Conservation (phyloP, 805 yeast species). For the Pichia nanzhaoensis region DNA sequence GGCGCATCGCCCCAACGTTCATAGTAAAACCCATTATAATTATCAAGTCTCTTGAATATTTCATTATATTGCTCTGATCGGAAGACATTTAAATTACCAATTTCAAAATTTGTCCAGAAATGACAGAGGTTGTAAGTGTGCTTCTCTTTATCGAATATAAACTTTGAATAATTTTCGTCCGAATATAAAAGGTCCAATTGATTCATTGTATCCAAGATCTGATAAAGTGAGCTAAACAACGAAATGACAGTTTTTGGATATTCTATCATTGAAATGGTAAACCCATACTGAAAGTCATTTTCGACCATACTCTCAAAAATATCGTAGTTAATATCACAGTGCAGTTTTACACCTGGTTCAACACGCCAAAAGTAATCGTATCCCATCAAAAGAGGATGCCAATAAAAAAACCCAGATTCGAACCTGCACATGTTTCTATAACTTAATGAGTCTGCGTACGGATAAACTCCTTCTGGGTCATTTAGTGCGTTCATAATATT, state of each 20-base stretch:
- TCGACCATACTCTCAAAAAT: constrained; percentile 67
- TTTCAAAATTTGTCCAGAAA: constrained; percentile 86
- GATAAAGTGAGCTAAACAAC: constrained; percentile 34
- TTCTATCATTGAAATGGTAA: constrained; percentile 69
- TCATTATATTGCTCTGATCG: constrained; percentile 57
- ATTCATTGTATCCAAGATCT: constrained; percentile 30
- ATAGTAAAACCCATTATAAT: constrained; percentile 80
- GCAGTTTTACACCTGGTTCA: constrained; percentile 72
- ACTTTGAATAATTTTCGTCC: constrained; percentile 43
- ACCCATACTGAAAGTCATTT: constrained; percentile 62
- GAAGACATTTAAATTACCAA: constrained; percentile 68
- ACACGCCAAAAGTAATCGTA: constrained; percentile 91
- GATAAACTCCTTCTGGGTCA: constrained; percentile 36
- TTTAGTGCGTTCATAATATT: constrained; percentile 16
- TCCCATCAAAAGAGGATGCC: constrained; percentile 57
- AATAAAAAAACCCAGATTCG: constrained; percentile 79
- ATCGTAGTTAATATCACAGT: constrained; percentile 73
- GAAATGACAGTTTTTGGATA: constrained; percentile 59
- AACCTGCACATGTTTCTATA: constrained; percentile 87
- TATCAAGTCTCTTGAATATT: constrained; percentile 64
- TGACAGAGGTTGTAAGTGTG: constrained; percentile 69
- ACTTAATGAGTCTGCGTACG: constrained; percentile 55
- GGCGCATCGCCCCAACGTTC: constrained; percentile 96
- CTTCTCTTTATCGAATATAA: constrained; percentile 55
- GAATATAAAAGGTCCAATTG: constrained; percentile 34